phyloP scores from a whole-genome alignment of 73 alveolate genomes.

The Tetrahymena borealis region DNA sequence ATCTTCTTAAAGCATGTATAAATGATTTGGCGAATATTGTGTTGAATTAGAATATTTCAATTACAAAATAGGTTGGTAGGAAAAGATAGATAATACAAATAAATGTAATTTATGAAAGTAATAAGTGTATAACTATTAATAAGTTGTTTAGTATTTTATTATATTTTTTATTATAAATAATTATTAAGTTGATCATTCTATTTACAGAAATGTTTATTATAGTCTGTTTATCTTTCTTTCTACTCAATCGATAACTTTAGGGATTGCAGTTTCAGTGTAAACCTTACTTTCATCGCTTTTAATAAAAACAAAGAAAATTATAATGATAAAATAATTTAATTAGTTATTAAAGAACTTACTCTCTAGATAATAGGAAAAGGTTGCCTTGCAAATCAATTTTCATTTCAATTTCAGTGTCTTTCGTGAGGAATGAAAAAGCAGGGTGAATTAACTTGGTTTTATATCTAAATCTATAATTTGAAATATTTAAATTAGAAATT shows the following conservation, averaged over 20 bases:
- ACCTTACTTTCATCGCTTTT: neutral
- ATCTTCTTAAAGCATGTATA: no score
- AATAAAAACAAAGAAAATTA: neutral
- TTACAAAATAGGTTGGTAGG: no score
- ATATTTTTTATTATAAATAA: no score
- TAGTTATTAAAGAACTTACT: neutral
- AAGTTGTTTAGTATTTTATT: no score
- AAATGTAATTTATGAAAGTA: no score
- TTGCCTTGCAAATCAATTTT: neutral
- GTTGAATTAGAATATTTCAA: no score
- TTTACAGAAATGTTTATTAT: neutral
- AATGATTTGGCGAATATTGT: no score
- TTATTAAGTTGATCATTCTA: no score
- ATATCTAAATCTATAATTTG: neutral
- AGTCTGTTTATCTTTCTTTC: neutral
- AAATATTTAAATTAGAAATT: neutral
- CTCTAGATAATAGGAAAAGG: neutral
- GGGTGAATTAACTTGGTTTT: neutral
- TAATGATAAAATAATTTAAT: neutral
- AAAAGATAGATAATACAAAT: no score
- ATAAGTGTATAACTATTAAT: no score
- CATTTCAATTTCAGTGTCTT: neutral
- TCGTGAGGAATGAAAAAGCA: neutral
- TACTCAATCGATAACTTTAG: neutral
- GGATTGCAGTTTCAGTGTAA: neutral